These are phyloP conservation scores for Teratosphaeria destructans DNA, from an alignment of 2,329 filamentous ascomycete genomes.

Conservation along the genomic window DNA sequence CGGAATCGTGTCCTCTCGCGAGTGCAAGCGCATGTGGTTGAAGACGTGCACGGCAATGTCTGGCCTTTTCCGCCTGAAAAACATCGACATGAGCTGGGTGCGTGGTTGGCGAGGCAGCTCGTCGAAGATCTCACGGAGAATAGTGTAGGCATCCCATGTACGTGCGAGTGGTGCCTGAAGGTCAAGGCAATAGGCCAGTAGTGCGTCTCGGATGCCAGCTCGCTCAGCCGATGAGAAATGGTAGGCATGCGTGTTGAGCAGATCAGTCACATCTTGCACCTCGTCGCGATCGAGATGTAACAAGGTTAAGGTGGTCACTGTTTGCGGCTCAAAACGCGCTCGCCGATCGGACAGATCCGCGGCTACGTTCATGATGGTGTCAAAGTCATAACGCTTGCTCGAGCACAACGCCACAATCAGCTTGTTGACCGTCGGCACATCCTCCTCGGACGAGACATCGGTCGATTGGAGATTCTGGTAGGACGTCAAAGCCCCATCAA, in stretches of 20 bases:
- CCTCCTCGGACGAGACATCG: conserved; percentile 47
- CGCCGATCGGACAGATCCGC: conserved; percentile 62
- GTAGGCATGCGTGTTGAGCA: conserved; percentile 65
- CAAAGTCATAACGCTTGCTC: conserved; percentile 51
- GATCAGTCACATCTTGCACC: conserved; percentile 66
- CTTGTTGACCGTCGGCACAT: conserved; percentile 56
- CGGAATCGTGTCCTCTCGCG: conserved; percentile 53
- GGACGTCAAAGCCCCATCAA: conserved; percentile 57
- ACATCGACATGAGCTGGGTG: conserved; percentile 65
- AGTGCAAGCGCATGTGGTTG: conserved; percentile 81
- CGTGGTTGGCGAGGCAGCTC: conserved; percentile 57
- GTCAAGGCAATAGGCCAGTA: conserved; percentile 60
- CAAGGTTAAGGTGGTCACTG: conserved; percentile 61
- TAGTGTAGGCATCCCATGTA: conserved; percentile 50
- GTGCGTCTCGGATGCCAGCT: conserved; percentile 51
- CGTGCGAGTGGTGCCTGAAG: conserved; percentile 51
- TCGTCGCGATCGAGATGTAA: conserved; percentile 68
- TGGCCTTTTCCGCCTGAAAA: conserved; percentile 66
- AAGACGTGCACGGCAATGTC: conserved; percentile 85
- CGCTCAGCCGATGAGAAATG: conserved; percentile 63
- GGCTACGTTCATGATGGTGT: conserved; percentile 61
- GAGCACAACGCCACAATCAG: conserved; percentile 61
- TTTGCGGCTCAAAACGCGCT: conserved; percentile 60
- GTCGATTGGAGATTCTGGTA: conserved; percentile 53
- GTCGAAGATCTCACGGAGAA: conserved; percentile 48